Conservation (phyloP, 192 early-diverging fungal species). For the Phycomyces blakesleeanus region DNA sequence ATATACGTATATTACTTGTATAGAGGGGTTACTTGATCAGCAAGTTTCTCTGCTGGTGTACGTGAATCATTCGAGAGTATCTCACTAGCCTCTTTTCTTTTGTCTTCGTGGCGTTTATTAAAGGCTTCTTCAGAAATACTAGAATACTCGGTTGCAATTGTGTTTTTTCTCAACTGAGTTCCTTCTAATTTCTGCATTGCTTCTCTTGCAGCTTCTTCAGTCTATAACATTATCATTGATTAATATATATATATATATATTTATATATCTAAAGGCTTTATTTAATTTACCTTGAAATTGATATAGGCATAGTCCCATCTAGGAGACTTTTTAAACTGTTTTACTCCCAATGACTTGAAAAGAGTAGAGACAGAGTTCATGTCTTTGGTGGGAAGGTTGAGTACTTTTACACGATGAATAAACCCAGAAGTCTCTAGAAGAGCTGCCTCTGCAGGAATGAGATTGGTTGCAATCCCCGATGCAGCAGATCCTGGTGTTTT, state of each 20-base stretch:
- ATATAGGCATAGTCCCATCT: slow-evolving; percentile 22
- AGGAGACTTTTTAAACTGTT: slow-evolving; percentile 14
- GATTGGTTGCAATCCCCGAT: too few species aligned
- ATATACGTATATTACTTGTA: slow-evolving; percentile 38
- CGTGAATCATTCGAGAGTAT: slow-evolving; percentile 28
- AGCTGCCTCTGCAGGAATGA: not conserved
- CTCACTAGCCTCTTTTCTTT: not conserved
- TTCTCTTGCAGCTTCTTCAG: slow-evolving; percentile 10
- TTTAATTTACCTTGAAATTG: slow-evolving; percentile 10
- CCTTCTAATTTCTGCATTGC: slow-evolving; percentile 16
- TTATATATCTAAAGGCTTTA: too few species aligned
- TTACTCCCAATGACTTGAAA: not conserved
- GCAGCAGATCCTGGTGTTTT: not conserved
- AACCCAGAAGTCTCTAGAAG: not conserved
- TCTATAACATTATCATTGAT: slow-evolving; percentile 12
- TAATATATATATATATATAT: too few species aligned
- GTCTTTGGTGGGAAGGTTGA: slow-evolving; percentile 8
- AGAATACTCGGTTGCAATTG: slow-evolving; percentile 9
- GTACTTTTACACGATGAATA: slow-evolving; percentile 13
- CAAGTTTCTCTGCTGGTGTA: slow-evolving; percentile 54
- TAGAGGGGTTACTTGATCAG: slow-evolving; percentile 71
- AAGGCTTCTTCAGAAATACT: slow-evolving; percentile 13
- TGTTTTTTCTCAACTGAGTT: slow-evolving; percentile 12
- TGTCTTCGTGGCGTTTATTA: not conserved
- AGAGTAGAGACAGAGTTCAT: not conserved